Conservation (phyloP, 306 rosid genomes). For the Glycine soja region DNA sequence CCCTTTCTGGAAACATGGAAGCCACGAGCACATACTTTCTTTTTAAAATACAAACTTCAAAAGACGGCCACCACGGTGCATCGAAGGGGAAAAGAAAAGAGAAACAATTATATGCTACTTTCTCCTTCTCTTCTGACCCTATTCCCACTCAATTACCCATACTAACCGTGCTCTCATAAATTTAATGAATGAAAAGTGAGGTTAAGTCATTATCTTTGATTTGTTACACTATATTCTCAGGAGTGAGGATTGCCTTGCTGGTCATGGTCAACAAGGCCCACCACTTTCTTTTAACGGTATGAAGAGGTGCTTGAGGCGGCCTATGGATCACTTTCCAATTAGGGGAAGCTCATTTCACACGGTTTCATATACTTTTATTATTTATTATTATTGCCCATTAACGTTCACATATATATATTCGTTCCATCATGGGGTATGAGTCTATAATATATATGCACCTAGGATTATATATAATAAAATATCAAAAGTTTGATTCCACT, state of each 20-base stretch:
- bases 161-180: too few species aligned
- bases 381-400: constrained; percentile 35
- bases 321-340: constrained; percentile 30
- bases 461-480: constrained; percentile 1
- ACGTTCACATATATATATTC: neutral
- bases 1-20: too few species aligned
- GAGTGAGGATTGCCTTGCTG: neutral
- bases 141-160: too few species aligned
- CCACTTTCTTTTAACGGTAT: constrained; percentile 50
- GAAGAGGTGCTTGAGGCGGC: constrained; percentile 31
- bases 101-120: too few species aligned
- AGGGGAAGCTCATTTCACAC: constrained; percentile 47
- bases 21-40: too few species aligned
- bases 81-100: too few species aligned
- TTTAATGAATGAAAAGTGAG: too few species aligned
- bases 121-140: too few species aligned
- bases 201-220: too few species aligned
- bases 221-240: neutral
- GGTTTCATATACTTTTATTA: neutral
- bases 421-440: constrained; percentile 3
- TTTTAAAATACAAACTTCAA: too few species aligned
- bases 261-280: constrained; percentile 25
- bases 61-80: too few species aligned
- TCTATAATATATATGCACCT: neutral
- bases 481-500: constrained; percentile 47